phyloP scores from a whole-genome alignment of 2,329 filamentous ascomycete genomes.

The Byssochlamys sp. region DNA sequence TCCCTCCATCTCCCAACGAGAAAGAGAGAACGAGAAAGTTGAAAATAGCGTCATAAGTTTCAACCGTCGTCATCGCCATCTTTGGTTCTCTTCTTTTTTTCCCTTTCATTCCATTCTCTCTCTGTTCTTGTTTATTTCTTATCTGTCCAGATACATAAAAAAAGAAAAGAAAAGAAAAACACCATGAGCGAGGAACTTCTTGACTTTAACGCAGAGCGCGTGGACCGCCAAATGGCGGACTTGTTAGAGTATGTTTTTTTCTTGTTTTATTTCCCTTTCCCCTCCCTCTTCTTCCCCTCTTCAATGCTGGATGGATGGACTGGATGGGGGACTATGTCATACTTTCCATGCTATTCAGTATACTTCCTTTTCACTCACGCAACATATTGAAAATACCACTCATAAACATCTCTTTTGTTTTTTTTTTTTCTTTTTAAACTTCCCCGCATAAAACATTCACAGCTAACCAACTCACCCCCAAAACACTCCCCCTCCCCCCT shows the following conservation, averaged over 20 bases:
- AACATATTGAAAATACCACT: not conserved
- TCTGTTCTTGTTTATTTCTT: too few species aligned
- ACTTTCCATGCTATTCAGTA: not conserved
- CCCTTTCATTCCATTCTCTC: too few species aligned
- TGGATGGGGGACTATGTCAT: not conserved
- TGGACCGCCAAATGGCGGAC: conserved; percentile 16
- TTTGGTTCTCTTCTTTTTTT: too few species aligned
- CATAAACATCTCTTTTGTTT: not conserved
- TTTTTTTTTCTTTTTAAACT: too few species aligned
- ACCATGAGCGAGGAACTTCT: conserved; percentile 10
- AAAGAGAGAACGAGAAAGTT: too few species aligned
- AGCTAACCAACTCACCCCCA: not conserved
- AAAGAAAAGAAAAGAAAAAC: too few species aligned
- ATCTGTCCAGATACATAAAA: too few species aligned
- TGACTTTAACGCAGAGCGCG: conserved; percentile 8
- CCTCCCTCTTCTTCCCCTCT: too few species aligned
- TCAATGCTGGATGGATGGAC: too few species aligned
- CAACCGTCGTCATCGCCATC: too few species aligned
- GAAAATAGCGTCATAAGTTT: not conserved
- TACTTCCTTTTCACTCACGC: not conserved
- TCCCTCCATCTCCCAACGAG: too few species aligned
- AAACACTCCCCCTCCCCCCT: not conserved
- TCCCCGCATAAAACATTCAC: too few species aligned
- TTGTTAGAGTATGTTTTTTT: conserved; percentile 16
- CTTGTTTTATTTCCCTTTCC: not conserved